Conservation (phyloP, 2,329 filamentous ascomycete species). For the Aspergillus piperis region DNA sequence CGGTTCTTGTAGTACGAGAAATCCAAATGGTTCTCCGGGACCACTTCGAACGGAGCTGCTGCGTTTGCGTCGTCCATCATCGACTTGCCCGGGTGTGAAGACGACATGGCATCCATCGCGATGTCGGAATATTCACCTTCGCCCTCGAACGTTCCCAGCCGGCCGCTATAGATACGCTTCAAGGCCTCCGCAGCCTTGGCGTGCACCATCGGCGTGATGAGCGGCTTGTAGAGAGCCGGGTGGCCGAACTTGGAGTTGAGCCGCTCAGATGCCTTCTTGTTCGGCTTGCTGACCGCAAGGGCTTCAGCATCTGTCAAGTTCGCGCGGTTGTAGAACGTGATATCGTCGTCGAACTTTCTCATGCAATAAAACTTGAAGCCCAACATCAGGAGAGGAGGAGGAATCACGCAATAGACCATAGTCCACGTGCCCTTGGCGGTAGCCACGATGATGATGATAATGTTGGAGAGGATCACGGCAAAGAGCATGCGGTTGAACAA, state of each 20-base stretch:
- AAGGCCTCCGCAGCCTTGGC: constrained; percentile 85
- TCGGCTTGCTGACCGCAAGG: constrained; percentile 36
- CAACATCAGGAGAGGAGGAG: constrained; percentile 75
- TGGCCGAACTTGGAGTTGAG: constrained; percentile 80
- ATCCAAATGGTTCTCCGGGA: constrained; percentile 81
- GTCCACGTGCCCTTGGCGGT: constrained; percentile 67
- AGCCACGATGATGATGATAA: constrained; percentile 74
- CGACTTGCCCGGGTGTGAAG: constrained; percentile 58
- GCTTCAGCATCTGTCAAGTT: constrained; percentile 57
- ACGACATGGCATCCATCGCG: constrained; percentile 75
- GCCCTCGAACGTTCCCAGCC: constrained; percentile 59
- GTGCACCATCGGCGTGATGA: constrained; percentile 95
- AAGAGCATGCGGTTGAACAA: constrained; percentile 93
- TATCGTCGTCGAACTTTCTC: constrained; percentile 71
- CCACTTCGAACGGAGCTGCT: constrained; percentile 81
- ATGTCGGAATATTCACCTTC: constrained; percentile 68
- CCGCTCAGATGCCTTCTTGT: constrained; percentile 58
- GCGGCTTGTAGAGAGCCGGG: constrained; percentile 81
- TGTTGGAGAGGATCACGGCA: constrained; percentile 73
- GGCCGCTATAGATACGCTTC: constrained; percentile 80
- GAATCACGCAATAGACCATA: constrained; percentile 70
- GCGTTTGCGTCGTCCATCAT: constrained; percentile 24
- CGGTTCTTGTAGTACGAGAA: constrained; percentile 91
- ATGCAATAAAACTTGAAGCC: constrained; percentile 86
- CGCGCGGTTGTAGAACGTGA: constrained; percentile 75